Evolutionary conservation across 2,329 filamentous ascomycete species (phyloP).

Genomic region (Claviceps maximensis): DNA sequence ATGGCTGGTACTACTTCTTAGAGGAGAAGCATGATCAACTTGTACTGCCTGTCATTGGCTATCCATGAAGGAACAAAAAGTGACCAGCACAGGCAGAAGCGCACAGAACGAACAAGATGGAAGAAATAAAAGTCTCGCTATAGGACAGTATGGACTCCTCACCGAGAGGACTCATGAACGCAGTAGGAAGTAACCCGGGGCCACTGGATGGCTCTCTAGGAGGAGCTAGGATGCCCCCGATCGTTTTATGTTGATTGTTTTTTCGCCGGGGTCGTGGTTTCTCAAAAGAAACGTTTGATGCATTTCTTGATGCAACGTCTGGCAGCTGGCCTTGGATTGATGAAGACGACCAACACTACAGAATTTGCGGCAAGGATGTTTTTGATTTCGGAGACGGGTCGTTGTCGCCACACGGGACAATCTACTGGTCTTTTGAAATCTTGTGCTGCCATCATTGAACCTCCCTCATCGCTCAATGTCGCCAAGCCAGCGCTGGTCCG

Average conservation of each 20-base stretch:
- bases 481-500: too few relatives aligned
- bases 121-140: background rate
- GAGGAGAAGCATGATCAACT: background rate
- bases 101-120: background rate
- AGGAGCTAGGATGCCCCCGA: background rate
- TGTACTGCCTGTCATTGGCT: background rate
- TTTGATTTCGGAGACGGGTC: background rate
- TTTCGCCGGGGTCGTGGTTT: background rate
- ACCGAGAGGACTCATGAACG: background rate
- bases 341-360: background rate
- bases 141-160: too few relatives aligned
- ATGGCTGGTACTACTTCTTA: background rate
- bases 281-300: background rate
- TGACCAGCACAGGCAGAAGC: background rate
- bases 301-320: background rate
- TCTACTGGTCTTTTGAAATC: background rate
- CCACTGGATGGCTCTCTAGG: background rate
- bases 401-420: too few relatives aligned
- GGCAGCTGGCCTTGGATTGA: too few relatives aligned
- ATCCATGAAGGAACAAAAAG: background rate
- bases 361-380: background rate
- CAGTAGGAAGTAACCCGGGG: background rate
- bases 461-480: too few relatives aligned
- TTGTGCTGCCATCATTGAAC: background rate
- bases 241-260: background rate